phyloP scores from a whole-genome alignment of 768 basidiomycete genomes.

The Russula vinacea region DNA sequence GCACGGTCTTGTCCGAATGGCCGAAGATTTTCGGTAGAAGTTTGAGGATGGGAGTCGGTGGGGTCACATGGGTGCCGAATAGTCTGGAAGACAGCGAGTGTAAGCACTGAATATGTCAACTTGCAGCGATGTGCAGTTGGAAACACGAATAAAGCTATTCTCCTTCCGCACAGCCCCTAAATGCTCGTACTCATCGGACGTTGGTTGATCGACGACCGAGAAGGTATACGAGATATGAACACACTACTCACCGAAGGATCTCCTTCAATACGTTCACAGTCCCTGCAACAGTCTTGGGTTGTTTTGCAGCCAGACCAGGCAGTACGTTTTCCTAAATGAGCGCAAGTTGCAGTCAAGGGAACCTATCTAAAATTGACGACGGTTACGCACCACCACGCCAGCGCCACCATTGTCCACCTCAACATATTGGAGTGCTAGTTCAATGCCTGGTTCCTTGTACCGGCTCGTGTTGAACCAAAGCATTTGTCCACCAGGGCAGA shows the following conservation, averaged over 20 bases:
- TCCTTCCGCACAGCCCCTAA: not conserved
- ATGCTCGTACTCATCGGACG: not conserved
- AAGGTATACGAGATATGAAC: not conserved
- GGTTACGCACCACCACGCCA: slow-evolving; percentile 79
- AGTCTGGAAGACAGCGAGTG: slow-evolving; percentile 43
- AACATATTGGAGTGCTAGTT: slow-evolving; percentile 83
- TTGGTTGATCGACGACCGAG: not conserved
- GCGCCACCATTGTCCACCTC: slow-evolving; percentile 89
- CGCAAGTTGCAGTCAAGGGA: not conserved
- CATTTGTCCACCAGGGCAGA: slow-evolving; percentile 97
- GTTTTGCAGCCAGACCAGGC: slow-evolving; percentile 85
- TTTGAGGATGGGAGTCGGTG: slow-evolving; percentile 80
- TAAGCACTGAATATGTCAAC: not conserved
- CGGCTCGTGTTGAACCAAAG: slow-evolving; percentile 84
- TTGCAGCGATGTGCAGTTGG: not conserved
- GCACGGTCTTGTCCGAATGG: slow-evolving; percentile 93
- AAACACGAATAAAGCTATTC: not conserved
- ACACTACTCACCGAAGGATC: slow-evolving; percentile 64
- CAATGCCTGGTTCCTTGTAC: slow-evolving; percentile 86
- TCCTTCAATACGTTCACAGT: slow-evolving; percentile 77
- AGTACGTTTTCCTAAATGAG: slow-evolving; percentile 54
- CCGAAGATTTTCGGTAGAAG: slow-evolving; percentile 88
- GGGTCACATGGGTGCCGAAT: slow-evolving; percentile 75
- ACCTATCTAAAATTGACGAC: slow-evolving; percentile 26
- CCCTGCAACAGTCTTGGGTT: slow-evolving; percentile 89